Conservation (phyloP, 495 filamentous ascomycete genomes). For the Talaromyces thailandensis region DNA sequence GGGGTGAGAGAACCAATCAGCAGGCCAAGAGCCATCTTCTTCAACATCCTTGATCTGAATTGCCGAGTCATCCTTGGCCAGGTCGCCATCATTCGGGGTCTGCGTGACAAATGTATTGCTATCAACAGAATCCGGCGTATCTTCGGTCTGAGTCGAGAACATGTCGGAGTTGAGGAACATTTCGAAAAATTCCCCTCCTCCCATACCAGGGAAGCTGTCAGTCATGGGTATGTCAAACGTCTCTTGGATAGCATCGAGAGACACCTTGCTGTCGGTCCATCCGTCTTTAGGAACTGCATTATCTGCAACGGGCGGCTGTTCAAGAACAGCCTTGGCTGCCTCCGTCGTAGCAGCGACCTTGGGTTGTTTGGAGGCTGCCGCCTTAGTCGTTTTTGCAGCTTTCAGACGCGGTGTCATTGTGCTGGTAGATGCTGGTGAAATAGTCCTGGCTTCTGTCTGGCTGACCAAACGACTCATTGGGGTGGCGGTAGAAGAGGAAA, state of each 20-base stretch:
- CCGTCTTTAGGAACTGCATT: conserved; percentile 18
- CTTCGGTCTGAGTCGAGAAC: conserved; percentile 30
- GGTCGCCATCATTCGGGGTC: conserved; percentile 27
- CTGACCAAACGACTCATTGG: conserved; percentile 33
- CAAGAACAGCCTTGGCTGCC: conserved; percentile 12
- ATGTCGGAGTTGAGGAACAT: conserved; percentile 35
- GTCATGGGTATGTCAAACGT: conserved; percentile 27
- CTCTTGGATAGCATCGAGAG: conserved; percentile 32
- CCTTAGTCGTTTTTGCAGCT: conserved; percentile 18
- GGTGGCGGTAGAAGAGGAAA: conserved; percentile 32
- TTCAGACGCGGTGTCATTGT: conserved; percentile 32
- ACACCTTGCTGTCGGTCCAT: conserved; percentile 34
- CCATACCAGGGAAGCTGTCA: conserved; percentile 16
- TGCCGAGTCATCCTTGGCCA: conserved; percentile 13
- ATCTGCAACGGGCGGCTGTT: conserved; percentile 7
- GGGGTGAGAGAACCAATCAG: conserved; percentile 24
- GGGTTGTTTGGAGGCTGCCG: conserved; percentile 17
- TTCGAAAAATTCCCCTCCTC: conserved; percentile 29
- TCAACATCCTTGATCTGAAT: conserved; percentile 12
- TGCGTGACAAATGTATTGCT: conserved; percentile 21
- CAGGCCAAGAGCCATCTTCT: conserved; percentile 23
- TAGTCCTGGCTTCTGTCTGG: conserved; percentile 26
- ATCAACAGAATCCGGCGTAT: conserved; percentile 34
- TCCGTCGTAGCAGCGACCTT: conserved; percentile 25
- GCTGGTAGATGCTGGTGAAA: conserved; percentile 33